phyloP scores from a whole-genome alignment of 768 basidiomycete genomes.

The Hericium alpestre region DNA sequence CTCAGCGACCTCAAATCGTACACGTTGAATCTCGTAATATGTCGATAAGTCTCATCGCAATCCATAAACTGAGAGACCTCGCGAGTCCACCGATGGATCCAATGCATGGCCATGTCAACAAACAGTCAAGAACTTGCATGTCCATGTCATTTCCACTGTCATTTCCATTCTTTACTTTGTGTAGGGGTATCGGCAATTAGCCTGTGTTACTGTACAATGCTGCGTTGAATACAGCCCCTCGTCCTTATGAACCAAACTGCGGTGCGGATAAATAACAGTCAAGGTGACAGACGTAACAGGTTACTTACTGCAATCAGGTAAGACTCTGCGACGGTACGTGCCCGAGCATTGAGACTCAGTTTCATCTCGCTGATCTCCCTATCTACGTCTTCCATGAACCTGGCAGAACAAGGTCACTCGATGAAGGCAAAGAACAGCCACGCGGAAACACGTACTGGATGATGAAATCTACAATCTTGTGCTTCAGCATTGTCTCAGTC shows the following conservation, averaged over 20 bases:
- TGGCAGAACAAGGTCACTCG: slow-evolving; percentile 19
- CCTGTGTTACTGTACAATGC: slow-evolving; percentile 10
- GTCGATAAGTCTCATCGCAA: too few relatives aligned
- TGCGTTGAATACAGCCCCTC: slow-evolving; percentile 1
- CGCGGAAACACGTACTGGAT: slow-evolving; percentile 60
- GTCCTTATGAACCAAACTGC: slow-evolving; percentile 17
- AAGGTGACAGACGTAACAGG: not conserved
- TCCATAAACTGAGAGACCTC: too few relatives aligned
- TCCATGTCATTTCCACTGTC: too few relatives aligned
- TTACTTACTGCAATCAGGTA: slow-evolving; percentile 79
- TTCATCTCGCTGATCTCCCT: slow-evolving; percentile 99
- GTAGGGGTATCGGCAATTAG: too few relatives aligned
- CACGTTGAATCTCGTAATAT: too few relatives aligned
- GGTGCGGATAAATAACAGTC: not conserved
- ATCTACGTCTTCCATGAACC: slow-evolving; percentile 99
- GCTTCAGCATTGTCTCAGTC: slow-evolving; percentile 97
- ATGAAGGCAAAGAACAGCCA: not conserved
- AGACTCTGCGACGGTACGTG: slow-evolving; percentile 94
- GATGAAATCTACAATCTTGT: slow-evolving; percentile 99
- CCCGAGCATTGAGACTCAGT: slow-evolving; percentile 88
- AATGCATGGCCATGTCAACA: too few relatives aligned
- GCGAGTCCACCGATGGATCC: too few relatives aligned
- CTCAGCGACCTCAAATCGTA: too few relatives aligned
- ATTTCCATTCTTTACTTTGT: too few relatives aligned
- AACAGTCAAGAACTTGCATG: too few relatives aligned